phyloP scores from a whole-genome alignment of 1,284 basidiomycete genomes.

The Puccinia polysora region DNA sequence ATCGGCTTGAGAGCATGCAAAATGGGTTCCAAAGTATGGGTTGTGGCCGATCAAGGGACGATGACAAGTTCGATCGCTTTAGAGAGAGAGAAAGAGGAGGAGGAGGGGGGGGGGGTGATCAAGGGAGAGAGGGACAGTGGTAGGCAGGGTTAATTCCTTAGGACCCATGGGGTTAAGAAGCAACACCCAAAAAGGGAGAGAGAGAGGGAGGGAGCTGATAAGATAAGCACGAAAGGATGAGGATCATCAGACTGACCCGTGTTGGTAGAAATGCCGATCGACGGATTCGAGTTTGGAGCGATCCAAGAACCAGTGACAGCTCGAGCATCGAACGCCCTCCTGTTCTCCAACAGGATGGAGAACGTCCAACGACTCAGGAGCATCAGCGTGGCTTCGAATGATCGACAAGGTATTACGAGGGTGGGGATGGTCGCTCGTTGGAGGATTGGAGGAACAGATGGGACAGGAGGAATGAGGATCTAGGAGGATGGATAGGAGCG shows the following conservation, averaged over 20 bases:
- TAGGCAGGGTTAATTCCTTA: background rate
- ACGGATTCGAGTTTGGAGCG: background rate
- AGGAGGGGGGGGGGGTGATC: background rate
- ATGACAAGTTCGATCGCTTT: constrained; percentile 13
- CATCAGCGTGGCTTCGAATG: no score
- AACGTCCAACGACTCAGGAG: no score
- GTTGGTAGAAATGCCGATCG: constrained; percentile 21
- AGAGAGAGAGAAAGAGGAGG: background rate
- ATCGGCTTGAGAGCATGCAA: constrained; percentile 21
- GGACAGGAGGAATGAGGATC: constrained; percentile 7
- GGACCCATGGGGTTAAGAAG: background rate
- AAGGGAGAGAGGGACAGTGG: background rate
- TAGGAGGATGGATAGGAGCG: background rate
- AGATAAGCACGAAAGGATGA: background rate
- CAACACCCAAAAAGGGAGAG: background rate
- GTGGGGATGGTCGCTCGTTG: background rate
- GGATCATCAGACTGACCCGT: constrained; percentile 8
- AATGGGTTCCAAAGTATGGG: constrained; percentile 17
- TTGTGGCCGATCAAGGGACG: constrained; percentile 20
- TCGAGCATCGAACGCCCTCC: background rate
- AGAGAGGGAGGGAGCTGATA: background rate
- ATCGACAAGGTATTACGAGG: constrained; percentile 8
- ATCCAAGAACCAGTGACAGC: constrained; percentile 6
- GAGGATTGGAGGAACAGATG: background rate
- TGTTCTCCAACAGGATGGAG: no score